Evolutionary conservation across 2,329 filamentous ascomycete species (phyloP).

Genomic region (Pochonia chlamydosporia): DNA sequence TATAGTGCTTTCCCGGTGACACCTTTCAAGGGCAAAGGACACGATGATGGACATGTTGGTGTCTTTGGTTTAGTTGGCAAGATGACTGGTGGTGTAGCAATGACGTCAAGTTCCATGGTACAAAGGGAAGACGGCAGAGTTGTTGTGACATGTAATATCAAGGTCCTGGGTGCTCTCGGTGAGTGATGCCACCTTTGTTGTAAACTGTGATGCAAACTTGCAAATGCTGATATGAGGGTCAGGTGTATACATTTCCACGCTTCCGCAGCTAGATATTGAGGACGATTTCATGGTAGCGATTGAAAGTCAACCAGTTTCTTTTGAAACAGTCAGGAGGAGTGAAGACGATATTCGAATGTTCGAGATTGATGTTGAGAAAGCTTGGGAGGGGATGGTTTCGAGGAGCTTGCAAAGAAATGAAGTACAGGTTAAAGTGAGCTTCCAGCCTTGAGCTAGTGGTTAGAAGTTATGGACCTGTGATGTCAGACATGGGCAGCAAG

Average conservation of each 20-base stretch:
- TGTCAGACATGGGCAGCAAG: neutral
- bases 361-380: constrained; percentile 68
- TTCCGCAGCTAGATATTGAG: constrained; percentile 54
- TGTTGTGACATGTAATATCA: constrained; percentile 62
- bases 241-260: constrained; percentile 70
- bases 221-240: neutral
- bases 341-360: constrained; percentile 53
- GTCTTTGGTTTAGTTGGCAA: constrained; percentile 77
- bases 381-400: constrained; percentile 71
- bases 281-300: constrained; percentile 70
- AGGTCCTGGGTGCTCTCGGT: constrained; percentile 73
- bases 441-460: neutral
- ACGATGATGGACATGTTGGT: constrained; percentile 46
- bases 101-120: constrained; percentile 57
- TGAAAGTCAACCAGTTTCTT: constrained; percentile 63
- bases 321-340: constrained; percentile 56
- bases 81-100: constrained; percentile 82
- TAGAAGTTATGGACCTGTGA: neutral
- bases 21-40: constrained; percentile 40
- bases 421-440: constrained; percentile 56
- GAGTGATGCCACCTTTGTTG: constrained; percentile 18
- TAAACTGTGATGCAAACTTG: neutral
- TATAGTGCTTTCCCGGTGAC: constrained; percentile 66
- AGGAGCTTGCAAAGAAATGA: constrained; percentile 76
- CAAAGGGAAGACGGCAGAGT: constrained; percentile 52